A percentile compares a stretch with the other conserved stretches of the same genome.
phyloP scores from a whole-genome alignment of 225 moss, liverwort and hornwort species.

The Rhytidiadelphus loreus region DNA sequence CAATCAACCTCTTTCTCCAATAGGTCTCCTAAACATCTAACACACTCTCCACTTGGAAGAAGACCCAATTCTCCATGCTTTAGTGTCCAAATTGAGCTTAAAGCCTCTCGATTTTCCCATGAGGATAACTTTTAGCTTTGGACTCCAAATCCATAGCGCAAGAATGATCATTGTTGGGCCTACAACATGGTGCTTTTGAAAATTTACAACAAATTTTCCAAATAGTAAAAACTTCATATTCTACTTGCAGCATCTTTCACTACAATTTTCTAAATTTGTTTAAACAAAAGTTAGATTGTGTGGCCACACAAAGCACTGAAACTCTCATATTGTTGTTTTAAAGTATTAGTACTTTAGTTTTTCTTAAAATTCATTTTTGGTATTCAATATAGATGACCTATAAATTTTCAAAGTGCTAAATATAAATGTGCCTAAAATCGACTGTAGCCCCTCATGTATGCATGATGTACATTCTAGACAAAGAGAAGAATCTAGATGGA shows the following conservation, averaged over 20 bases:
- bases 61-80: accelerated
- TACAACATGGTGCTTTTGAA: background rate
- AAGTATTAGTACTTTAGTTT: accelerated
- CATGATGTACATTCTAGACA: background rate
- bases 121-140: accelerated
- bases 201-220: background rate
- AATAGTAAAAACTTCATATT: background rate
- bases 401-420: background rate
- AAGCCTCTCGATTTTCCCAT: accelerated
- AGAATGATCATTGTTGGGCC: background rate
- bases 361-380: background rate
- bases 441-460: accelerated
- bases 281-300: background rate
- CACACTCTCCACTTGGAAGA: background rate
- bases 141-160: accelerated
- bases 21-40: accelerated
- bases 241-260: background rate
- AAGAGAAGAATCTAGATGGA: background rate
- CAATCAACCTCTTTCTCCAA: accelerated
- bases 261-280: background rate
- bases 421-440: background rate
- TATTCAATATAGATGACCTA: too few species aligned
- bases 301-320: accelerated
- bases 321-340: background rate
- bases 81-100: background rate